Base-by-base conservation (phyloP, 129 eudicot species). In the Silybum marianum region DNA sequence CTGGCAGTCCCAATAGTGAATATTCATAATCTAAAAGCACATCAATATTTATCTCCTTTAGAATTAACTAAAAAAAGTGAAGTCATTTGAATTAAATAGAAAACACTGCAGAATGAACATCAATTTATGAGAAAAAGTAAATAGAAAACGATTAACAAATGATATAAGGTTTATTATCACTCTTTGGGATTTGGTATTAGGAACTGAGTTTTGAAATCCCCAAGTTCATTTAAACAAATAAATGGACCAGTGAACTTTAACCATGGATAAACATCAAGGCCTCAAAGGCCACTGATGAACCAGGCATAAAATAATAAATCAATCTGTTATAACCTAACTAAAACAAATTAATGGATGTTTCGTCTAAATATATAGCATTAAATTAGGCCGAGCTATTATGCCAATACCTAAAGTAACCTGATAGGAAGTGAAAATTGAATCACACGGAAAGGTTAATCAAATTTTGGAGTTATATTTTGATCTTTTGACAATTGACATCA, bases 1-100 rank as follows among this genome's bases (percentile, higher is more conserved):
- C 97, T 8, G 90, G 88, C 75, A 90, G 51, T 73, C 97, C 97
- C 90, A 82, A 83, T 65, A 92, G 88, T 25, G 98, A 95, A 86
- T 90, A 95, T 88, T 95, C 86, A 72, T 92, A 95, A 88, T 95
- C 98, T 95, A 83, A 48, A 67, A 63, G 67, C 58, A 74, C 68
- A 62, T 23, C 36, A 71, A 63, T 71, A 65, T 54, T 60, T 28
- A 78, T 39, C 46, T 66, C 38, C 65, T 18, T 87, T 71, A 84
- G 25, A 67, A 85, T 54, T 67, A 85, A 42, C 54, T 23, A 16
- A 36, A 30, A n/a, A 9, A 42, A 24, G 19, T n/a, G 25, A 46
- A 51, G 38, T 46, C 25, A 74, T 14, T 75, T 32, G 25, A 18
- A 70, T 70, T 58, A 11, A 14, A 69, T 24, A 38, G 14, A 44